These are phyloP conservation scores for Lagenidium giganteum DNA, from an alignment of 352 stramenopile species.

Conservation along the genomic window DNA sequence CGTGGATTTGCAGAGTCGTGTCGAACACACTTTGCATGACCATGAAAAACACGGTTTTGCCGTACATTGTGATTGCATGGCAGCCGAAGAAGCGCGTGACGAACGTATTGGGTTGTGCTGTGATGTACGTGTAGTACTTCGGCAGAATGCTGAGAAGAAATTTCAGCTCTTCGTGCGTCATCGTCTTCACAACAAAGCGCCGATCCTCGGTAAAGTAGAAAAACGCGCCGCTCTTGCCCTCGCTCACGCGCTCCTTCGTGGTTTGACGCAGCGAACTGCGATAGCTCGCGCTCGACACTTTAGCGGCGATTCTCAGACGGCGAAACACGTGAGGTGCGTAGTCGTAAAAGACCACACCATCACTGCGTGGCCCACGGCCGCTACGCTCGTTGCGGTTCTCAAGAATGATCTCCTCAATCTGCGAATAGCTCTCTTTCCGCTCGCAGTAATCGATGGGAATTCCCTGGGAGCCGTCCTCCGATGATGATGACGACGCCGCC, in stretches of 20 bases:
- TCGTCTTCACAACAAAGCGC: conserved; percentile 83
- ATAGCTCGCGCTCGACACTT: conserved; percentile 60
- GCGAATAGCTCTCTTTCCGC: conserved; percentile 63
- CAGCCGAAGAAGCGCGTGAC: conserved; percentile 79
- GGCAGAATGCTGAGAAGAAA: conserved; percentile 72
- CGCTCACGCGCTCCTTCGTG: conserved; percentile 73
- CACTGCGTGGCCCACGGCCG: conserved; percentile 24
- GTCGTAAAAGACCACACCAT: conserved; percentile 76
- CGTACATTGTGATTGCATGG: conserved; percentile 80
- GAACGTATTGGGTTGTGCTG: conserved; percentile 65
- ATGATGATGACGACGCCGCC: conserved; percentile 20
- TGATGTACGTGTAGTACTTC: conserved; percentile 65
- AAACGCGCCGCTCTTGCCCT: conserved; percentile 79
- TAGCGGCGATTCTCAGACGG: conserved; percentile 51
- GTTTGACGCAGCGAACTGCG: conserved; percentile 63
- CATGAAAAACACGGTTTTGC: conserved; percentile 82
- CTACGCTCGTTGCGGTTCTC: conserved; percentile 58
- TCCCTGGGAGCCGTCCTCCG: conserved; percentile 5
- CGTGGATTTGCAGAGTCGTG: conserved; percentile 72
- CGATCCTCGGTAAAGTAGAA: conserved; percentile 83
- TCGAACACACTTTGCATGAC: conserved; percentile 85
- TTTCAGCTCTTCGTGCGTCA: conserved; percentile 68
- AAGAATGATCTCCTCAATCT: conserved; percentile 72
- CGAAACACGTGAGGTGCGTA: conserved; percentile 80
- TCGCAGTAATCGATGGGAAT: conserved; percentile 41